Conservation (phyloP, 2,329 filamentous ascomycete species). For the Ceratocystis colombiana region DNA sequence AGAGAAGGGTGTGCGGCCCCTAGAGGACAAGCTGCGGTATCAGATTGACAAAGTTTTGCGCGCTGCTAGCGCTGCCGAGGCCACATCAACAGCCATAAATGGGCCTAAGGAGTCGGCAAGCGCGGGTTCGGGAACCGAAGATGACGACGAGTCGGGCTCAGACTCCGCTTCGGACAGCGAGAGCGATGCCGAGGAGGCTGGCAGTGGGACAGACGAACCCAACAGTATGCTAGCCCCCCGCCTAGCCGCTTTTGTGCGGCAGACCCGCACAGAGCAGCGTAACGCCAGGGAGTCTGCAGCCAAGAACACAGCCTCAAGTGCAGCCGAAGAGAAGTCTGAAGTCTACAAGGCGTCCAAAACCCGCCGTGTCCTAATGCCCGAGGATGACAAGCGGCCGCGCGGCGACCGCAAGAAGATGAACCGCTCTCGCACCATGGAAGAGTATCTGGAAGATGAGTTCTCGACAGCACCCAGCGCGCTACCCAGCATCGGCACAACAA, state of each 20-base stretch:
- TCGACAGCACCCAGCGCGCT: conserved; percentile 70
- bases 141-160: conserved; percentile 32
- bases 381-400: conserved; percentile 42
- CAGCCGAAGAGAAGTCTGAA: conserved; percentile 40
- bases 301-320: conserved; percentile 25
- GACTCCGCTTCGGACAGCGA: conserved; percentile 31
- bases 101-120: conserved; percentile 20
- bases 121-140: conserved; percentile 29
- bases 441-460: conserved; percentile 79
- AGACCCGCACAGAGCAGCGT: conserved; percentile 23
- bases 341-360: conserved; percentile 86
- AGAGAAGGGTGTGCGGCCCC: conserved; percentile 79
- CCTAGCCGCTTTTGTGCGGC: conserved; percentile 22
- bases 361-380: conserved; percentile 74
- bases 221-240: conserved; percentile 24
- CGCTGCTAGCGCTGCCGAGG: conserved; percentile 65
- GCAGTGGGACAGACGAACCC: conserved; percentile 24
- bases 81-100: conserved; percentile 28
- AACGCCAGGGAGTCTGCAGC: conserved; percentile 25
- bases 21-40: conserved; percentile 86
- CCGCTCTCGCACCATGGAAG: conserved; percentile 79
- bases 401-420: conserved; percentile 54
- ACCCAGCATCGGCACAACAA: conserved; percentile 86
- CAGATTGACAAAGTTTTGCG: conserved; percentile 92
- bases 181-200: conserved; percentile 30